Evolutionary conservation across 139 green algal genomes (phyloP), one percentile per base, ranked within the genome.

Genomic region (Chlamydomonas sphaeroides): DNA sequence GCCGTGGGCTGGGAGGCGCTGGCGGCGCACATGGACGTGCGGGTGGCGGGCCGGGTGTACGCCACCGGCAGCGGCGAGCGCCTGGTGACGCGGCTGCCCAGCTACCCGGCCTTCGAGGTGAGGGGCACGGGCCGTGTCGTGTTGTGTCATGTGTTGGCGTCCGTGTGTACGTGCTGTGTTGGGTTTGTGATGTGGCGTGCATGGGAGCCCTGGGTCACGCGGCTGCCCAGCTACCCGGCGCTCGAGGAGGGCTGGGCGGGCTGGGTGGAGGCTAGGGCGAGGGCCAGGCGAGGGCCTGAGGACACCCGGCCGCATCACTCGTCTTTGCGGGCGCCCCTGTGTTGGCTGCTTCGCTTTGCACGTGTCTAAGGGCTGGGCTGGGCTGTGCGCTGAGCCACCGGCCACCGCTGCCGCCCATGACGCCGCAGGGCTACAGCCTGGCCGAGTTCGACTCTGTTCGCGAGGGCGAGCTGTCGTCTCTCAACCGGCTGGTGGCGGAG

Each of bases 91-190:
- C 76, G 84, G 23, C 30, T 93, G 65, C 35, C 80, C 49, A 90
- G 38, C 33, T 91, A 85, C 80, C 89, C 89, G 0, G 41, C 78
- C 1, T 91, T 92, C 68, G 86, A 92, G 85, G 85, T 89, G 65
- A 10, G 75, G 1, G 30, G 18, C n/a, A n/a, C n/a, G n/a, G n/a
- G n/a, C n/a, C n/a, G n/a, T n/a, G n/a, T n/a, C n/a, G n/a, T n/a
- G n/a, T n/a, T n/a, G n/a, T n/a, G n/a, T n/a, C n/a, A n/a, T n/a
- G n/a, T n/a, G n/a, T n/a, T n/a, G n/a, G n/a, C n/a, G n/a, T n/a
- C n/a, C n/a, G n/a, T n/a, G n/a, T n/a, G n/a, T n/a, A n/a, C n/a
- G n/a, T n/a, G n/a, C n/a, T n/a, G n/a, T n/a, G n/a, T n/a, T n/a
- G n/a, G n/a, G n/a, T n/a, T n/a, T n/a, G n/a, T n/a, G n/a, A n/a